A percentile compares a stretch with the other conserved stretches of the same genome.
phyloP scores from a whole-genome alignment of 495 filamentous ascomycete genomes.

The Aspergillus conjunctus region DNA sequence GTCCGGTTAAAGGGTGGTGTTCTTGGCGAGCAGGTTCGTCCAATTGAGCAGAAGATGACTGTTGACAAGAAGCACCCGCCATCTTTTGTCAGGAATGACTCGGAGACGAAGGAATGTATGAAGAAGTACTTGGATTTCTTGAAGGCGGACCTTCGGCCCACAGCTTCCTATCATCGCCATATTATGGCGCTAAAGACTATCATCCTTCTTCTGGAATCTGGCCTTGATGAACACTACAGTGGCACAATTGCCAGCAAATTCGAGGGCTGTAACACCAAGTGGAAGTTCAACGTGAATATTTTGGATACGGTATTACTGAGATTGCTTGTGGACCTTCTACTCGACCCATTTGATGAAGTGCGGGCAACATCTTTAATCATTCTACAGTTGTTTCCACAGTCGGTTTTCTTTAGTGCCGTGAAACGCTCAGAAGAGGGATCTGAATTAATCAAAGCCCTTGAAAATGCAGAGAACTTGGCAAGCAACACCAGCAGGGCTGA shows the following conservation, averaged over 20 bases:
- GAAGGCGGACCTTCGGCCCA: slow-evolving; percentile 68
- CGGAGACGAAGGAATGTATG: slow-evolving; percentile 61
- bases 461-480: slow-evolving; percentile 52
- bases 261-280: slow-evolving; percentile 37
- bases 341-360: slow-evolving; percentile 94
- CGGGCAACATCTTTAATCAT: slow-evolving; percentile 63
- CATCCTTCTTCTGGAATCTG: slow-evolving; percentile 60
- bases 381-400: slow-evolving; percentile 50
- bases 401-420: slow-evolving; percentile 9
- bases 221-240: slow-evolving; percentile 38
- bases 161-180: slow-evolving; percentile 82
- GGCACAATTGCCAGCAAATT: slow-evolving; percentile 18
- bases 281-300: slow-evolving; percentile 57
- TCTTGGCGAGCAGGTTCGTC: slow-evolving; percentile 27
- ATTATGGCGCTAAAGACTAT: slow-evolving; percentile 75
- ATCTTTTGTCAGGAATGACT: slow-evolving; percentile 30
- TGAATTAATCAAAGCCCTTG: slow-evolving; percentile 36
- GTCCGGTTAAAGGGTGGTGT: slow-evolving; percentile 58
- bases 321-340: slow-evolving; percentile 70
- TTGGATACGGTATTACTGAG: slow-evolving; percentile 51
- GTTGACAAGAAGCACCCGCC: slow-evolving; percentile 22
- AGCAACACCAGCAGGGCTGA: slow-evolving; percentile 77
- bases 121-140: slow-evolving; percentile 72
- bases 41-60: slow-evolving; percentile 13
- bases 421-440: slow-evolving; percentile 5